A percentile compares a stretch with the other conserved stretches of the same genome.
Conservation (phyloP, 2,329 filamentous ascomycete genomes). For the Aspergillus melleus region DNA sequence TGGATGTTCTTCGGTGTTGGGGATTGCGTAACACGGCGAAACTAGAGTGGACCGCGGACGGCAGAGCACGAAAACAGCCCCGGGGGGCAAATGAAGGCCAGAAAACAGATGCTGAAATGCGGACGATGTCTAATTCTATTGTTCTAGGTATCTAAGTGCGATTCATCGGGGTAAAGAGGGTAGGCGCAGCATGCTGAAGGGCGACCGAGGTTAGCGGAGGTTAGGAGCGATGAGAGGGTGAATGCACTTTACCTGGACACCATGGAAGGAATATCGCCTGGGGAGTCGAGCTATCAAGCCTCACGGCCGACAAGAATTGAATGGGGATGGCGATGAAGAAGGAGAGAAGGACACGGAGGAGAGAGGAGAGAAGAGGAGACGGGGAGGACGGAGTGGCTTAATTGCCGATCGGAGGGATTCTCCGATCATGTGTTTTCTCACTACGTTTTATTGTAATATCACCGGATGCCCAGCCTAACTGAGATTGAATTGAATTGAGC, state of each 20-base stretch:
- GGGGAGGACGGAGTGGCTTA: not conserved
- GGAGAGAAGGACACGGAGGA: not conserved
- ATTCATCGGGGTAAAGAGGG: not conserved
- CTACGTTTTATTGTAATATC: not conserved
- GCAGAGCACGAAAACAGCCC: not conserved
- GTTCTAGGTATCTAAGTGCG: not conserved
- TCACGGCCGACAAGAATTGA: not conserved
- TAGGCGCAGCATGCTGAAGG: not conserved
- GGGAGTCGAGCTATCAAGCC: not conserved
- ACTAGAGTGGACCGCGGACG: slow-evolving; percentile 2
- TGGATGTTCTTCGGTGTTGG: not conserved
- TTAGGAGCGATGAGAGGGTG: not conserved
- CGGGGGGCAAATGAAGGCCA: no score
- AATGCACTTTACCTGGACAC: not conserved
- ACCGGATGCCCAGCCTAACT: no score
- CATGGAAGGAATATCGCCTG: not conserved
- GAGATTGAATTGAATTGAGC: not conserved
- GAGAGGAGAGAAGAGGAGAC: not conserved
- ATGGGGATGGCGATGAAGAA: not conserved
- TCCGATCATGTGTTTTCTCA: not conserved
- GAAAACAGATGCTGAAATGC: not conserved
- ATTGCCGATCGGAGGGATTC: not conserved
- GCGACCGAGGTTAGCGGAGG: not conserved
- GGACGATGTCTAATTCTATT: not conserved
- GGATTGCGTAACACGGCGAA: slow-evolving; percentile 1